Percentiles rank a stretch among this genome's conserved stretches.
phyloP scores from a whole-genome alignment of 140 eudicot species.

The Stevia rebaudiana region DNA sequence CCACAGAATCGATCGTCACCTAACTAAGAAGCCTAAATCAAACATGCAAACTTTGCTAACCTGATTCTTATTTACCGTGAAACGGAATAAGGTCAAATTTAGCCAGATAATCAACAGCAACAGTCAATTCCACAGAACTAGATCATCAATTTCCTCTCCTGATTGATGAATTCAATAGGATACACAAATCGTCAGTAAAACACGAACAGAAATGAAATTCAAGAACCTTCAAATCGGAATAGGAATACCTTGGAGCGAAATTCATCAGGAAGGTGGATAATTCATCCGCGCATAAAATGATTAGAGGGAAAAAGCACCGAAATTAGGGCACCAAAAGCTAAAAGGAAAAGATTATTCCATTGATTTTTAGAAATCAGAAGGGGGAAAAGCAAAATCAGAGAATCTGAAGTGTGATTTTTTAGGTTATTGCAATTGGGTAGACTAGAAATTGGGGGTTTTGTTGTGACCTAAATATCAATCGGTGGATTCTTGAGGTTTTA shows the following conservation, averaged over 20 bases:
- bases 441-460: constrained; percentile 10
- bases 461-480: constrained; percentile 13
- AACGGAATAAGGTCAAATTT: neutral
- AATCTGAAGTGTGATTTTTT: constrained; percentile 7
- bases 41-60: constrained; percentile 5
- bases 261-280: neutral
- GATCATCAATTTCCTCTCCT: constrained; percentile 4
- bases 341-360: constrained; percentile 2
- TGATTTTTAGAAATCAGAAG: neutral
- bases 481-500: neutral
- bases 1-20: neutral
- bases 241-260: constrained; percentile 21
- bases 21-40: neutral
- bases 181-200: constrained; percentile 9
- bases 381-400: neutral
- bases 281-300: neutral
- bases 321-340: constrained; percentile 9
- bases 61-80: neutral
- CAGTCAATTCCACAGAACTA: neutral
- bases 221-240: constrained; percentile 16
- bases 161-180: neutral
- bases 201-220: neutral
- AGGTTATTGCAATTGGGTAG: constrained; percentile 12
- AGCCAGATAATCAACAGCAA: neutral
- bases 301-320: neutral